These are phyloP conservation scores for Bidens hawaiensis DNA, from an alignment of 140 eudicot species.

Conservation along the genomic window DNA sequence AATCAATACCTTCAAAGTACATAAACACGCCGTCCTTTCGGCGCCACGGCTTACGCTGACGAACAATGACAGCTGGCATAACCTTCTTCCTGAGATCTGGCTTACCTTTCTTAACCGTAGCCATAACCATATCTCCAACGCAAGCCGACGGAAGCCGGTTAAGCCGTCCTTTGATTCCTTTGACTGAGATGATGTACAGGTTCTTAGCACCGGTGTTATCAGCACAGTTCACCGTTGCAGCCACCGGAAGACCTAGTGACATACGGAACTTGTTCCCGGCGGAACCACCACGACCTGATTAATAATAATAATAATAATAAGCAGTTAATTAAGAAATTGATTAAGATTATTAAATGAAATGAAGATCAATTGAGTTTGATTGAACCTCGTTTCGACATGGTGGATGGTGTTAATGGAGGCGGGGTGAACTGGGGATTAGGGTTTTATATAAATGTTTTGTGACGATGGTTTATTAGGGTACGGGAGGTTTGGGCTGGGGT, in stretches of 20 bases:
- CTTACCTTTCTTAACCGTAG: conserved; percentile 93
- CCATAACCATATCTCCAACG: conserved; percentile 97
- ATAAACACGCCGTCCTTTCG: conserved; percentile 98
- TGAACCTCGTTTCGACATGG: conserved; percentile 89
- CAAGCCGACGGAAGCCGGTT: conserved; percentile 87
- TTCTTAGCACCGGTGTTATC: conserved; percentile 92
- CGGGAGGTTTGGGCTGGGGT: conserved; percentile 1
- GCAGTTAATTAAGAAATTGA: neutral
- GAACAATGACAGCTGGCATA: conserved; percentile 94
- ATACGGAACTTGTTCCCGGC: conserved; percentile 98
- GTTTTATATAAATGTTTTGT: conserved; percentile 22
- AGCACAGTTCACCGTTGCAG: conserved; percentile 92
- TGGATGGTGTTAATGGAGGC: conserved; percentile 19
- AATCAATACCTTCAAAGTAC: conserved; percentile 87
- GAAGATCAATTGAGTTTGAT: neutral
- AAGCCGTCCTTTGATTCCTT: conserved; percentile 74
- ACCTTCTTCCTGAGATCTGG: conserved; percentile 97
- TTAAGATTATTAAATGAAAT: neutral
- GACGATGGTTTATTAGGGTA: conserved; percentile 21
- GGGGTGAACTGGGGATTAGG: conserved; percentile 13
- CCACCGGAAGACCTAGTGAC: conserved; percentile 97
- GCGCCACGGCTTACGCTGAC: conserved; percentile 97
- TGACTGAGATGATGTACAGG: conserved; percentile 82
- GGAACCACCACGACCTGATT: conserved; percentile 86
- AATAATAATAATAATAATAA: neutral